These are phyloP conservation scores for Chlamydomonas applanata DNA, from an alignment of 139 green algal species.

Conservation along the genomic window DNA sequence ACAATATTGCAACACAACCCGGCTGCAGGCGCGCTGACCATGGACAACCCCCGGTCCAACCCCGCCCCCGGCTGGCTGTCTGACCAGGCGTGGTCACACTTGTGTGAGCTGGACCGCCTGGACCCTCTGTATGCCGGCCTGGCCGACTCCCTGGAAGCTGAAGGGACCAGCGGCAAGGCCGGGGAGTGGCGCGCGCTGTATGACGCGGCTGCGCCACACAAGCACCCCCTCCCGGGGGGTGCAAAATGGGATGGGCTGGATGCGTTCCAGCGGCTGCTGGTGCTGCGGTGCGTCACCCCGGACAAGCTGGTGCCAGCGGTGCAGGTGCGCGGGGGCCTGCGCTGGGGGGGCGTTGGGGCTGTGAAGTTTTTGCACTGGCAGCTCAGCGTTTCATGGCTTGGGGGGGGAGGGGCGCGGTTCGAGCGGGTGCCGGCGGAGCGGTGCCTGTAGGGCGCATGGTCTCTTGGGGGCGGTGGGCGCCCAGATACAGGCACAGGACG, in stretches of 20 bases:
- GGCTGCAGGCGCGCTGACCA: slow-evolving; percentile 33
- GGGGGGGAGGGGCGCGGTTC: too few species aligned
- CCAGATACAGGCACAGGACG: too few species aligned
- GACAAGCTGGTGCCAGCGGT: slow-evolving; percentile 58
- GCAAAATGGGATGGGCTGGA: slow-evolving; percentile 39
- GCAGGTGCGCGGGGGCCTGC: background rate
- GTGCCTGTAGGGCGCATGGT: too few species aligned
- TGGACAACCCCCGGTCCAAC: slow-evolving; percentile 50
- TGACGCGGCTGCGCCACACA: slow-evolving; percentile 43
- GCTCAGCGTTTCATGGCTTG: too few species aligned
- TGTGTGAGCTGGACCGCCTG: slow-evolving; percentile 33
- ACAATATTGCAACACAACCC: background rate
- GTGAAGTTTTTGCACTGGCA: background rate
- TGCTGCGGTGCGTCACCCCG: slow-evolving; percentile 59
- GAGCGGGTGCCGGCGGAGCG: too few species aligned
- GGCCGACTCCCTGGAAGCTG: background rate
- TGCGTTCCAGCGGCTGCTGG: slow-evolving; percentile 60
- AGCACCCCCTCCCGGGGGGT: slow-evolving; percentile 38
- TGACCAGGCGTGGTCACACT: slow-evolving; percentile 39
- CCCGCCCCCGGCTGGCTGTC: slow-evolving; percentile 55
- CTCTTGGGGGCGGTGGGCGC: background rate
- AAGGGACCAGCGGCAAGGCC: background rate
- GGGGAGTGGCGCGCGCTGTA: slow-evolving; percentile 43
- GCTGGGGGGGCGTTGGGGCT: too few species aligned
- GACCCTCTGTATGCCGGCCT: slow-evolving; percentile 12